These are phyloP conservation scores for Blastomyces percursus DNA, from an alignment of 2,329 filamentous ascomycete genomes.

Conservation along the genomic window DNA sequence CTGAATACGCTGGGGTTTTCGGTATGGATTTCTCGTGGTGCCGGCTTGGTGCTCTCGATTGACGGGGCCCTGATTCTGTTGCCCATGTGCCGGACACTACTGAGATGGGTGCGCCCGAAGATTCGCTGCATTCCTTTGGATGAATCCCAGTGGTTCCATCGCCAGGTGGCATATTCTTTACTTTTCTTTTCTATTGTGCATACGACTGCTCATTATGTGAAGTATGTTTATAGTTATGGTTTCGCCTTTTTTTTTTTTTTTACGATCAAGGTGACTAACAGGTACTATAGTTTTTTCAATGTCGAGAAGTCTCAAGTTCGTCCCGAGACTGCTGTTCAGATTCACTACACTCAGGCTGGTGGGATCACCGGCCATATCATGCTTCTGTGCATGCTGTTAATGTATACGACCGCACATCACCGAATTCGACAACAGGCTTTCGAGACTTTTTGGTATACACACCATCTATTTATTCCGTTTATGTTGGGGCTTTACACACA, in stretches of 20 bases:
- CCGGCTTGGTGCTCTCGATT: conserved; percentile 71
- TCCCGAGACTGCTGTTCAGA: conserved; percentile 68
- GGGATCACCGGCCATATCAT: conserved; percentile 95
- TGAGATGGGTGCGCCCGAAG: conserved; percentile 77
- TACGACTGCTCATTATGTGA: conserved; percentile 78
- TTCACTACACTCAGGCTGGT: conserved; percentile 80
- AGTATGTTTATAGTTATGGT: conserved; percentile 44
- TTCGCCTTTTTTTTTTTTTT: not conserved
- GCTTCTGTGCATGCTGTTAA: conserved; percentile 97
- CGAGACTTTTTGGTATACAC: conserved; percentile 98
- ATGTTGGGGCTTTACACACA: conserved; percentile 90
- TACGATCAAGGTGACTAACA: conserved; percentile 19
- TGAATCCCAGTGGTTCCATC: conserved; percentile 93
- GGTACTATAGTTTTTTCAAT: conserved; percentile 66
- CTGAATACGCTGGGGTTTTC: conserved; percentile 77
- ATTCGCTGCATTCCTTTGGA: conserved; percentile 83
- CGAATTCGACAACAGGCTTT: conserved; percentile 94
- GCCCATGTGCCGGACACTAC: conserved; percentile 85
- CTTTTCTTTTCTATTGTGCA: conserved; percentile 73
- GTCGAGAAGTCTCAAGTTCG: conserved; percentile 78
- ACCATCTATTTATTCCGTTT: conserved; percentile 97
- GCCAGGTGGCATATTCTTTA: conserved; percentile 83
- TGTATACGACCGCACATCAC: conserved; percentile 91
- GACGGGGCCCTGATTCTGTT: conserved; percentile 81
- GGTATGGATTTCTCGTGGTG: conserved; percentile 93